Evolutionary conservation across 202 grass and related monocot genomes (phyloP).

Genomic region (Musa balbisiana): DNA sequence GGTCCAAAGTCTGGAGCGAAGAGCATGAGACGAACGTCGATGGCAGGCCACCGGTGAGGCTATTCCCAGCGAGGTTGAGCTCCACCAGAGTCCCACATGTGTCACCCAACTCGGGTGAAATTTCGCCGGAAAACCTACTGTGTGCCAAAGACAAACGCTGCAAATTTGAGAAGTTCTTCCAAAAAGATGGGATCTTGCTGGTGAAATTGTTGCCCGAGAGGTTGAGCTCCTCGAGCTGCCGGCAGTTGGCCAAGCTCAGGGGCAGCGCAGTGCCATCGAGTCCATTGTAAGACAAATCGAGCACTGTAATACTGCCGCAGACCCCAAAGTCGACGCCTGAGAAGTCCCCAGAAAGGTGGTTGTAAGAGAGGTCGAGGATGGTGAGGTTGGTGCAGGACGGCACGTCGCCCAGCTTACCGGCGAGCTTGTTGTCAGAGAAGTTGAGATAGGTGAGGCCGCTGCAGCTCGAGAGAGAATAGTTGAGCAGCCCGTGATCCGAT

Average conservation of each 20-base stretch:
- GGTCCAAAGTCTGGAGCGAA: slow-evolving; percentile 47
- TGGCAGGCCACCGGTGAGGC: slow-evolving; percentile 50
- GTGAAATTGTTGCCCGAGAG: slow-evolving; percentile 58
- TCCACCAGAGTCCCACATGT: slow-evolving; percentile 50
- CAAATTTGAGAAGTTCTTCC: slow-evolving; percentile 36
- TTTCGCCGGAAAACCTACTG: slow-evolving; percentile 40
- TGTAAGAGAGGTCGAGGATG: slow-evolving; percentile 65
- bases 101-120: slow-evolving; percentile 50
- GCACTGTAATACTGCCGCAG: slow-evolving; percentile 45
- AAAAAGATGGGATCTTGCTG: slow-evolving; percentile 40
- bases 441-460: slow-evolving; percentile 60
- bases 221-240: slow-evolving; percentile 44
- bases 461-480: slow-evolving; percentile 65
- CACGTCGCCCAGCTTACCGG: slow-evolving; percentile 37
- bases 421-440: slow-evolving; percentile 67
- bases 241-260: slow-evolving; percentile 42
- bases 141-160: slow-evolving; percentile 48
- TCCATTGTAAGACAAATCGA: slow-evolving; percentile 66
- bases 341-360: slow-evolving; percentile 74
- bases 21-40: slow-evolving; percentile 54
- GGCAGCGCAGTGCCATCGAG: slow-evolving; percentile 37
- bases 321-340: slow-evolving; percentile 51
- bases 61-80: slow-evolving; percentile 61
- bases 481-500: slow-evolving; percentile 47
- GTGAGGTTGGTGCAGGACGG: slow-evolving; percentile 44